Percentiles rank a stretch among this genome's conserved stretches.
Conservation (phyloP, 345 rosid species). For the Euphorbia tirucalli region DNA sequence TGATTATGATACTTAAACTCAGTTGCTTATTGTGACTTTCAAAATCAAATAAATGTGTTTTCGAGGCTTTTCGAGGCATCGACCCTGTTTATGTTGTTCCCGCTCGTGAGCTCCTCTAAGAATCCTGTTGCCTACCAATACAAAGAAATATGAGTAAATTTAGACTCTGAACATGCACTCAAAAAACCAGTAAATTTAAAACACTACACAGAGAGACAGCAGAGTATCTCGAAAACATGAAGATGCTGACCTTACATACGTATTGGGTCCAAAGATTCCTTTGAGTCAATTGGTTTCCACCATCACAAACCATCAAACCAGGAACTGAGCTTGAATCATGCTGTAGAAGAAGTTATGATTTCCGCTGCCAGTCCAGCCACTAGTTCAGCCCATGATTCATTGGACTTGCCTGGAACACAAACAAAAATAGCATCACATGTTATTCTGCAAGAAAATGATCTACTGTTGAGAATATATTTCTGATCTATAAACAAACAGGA, state of each 20-base stretch:
- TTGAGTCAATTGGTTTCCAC: constrained; percentile 21
- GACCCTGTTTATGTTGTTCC: constrained; percentile 87
- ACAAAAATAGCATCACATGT: no score
- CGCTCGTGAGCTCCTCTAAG: constrained; percentile 92
- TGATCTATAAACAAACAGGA: neutral
- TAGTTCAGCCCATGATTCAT: constrained; percentile 64
- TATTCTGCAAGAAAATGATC: no score
- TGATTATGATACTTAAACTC: no score
- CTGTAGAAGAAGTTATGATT: constrained; percentile 38
- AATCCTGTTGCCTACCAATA: constrained; percentile 58
- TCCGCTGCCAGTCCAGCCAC: constrained; percentile 61
- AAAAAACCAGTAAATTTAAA: no score
- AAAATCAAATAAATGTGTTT: constrained; percentile 50
- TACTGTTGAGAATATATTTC: no score
- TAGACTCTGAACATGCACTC: neutral
- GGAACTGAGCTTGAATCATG: no score
- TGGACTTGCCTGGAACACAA: constrained; percentile 49
- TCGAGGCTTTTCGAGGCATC: constrained; percentile 71
- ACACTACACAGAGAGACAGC: no score
- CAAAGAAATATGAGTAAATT: neutral
- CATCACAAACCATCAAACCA: constrained; percentile 14
- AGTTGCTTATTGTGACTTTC: constrained; percentile 39
- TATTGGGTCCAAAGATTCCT: constrained; percentile 90
- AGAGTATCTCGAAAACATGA: constrained; percentile 14
- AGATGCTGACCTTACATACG: constrained; percentile 60